These are phyloP conservation scores for Trichoderma parareesei DNA, from an alignment of 495 filamentous ascomycete genomes.

Conservation along the genomic window DNA sequence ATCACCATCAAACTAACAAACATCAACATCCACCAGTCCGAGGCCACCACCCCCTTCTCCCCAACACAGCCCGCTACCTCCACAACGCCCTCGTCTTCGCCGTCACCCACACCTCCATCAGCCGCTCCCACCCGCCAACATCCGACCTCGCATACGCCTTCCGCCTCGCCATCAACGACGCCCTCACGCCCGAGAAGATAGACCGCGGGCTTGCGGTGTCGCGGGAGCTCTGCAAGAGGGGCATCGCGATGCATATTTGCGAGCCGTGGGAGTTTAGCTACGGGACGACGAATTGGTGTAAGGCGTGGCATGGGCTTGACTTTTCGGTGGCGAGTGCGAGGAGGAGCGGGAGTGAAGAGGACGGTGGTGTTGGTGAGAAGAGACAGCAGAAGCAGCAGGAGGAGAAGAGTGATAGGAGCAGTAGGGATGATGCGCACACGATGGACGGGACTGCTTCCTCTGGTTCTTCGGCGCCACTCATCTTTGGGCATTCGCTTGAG, in stretches of 20 bases:
- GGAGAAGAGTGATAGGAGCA: background rate
- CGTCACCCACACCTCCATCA: background rate
- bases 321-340: background rate
- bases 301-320: constrained; percentile 5
- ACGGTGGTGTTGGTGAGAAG: too few species aligned
- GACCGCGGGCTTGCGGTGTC: constrained; percentile 2
- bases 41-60: background rate
- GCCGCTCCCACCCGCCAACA: background rate
- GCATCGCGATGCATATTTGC: constrained; percentile 6
- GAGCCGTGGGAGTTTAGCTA: constrained; percentile 12
- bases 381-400: background rate
- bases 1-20: background rate
- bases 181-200: background rate
- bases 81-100: constrained; percentile 11
- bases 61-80: background rate
- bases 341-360: background rate
- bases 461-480: background rate
- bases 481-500: background rate
- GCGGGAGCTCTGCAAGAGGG: background rate
- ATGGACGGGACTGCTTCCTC: background rate
- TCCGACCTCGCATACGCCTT: constrained; percentile 9
- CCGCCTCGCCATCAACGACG: constrained; percentile 2
- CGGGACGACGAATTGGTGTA: constrained; percentile 11
- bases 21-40: background rate
- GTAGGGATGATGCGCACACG: background rate